phyloP scores from a whole-genome alignment of 192 early-diverging fungal species.

The Rhizophagus prolifer region DNA sequence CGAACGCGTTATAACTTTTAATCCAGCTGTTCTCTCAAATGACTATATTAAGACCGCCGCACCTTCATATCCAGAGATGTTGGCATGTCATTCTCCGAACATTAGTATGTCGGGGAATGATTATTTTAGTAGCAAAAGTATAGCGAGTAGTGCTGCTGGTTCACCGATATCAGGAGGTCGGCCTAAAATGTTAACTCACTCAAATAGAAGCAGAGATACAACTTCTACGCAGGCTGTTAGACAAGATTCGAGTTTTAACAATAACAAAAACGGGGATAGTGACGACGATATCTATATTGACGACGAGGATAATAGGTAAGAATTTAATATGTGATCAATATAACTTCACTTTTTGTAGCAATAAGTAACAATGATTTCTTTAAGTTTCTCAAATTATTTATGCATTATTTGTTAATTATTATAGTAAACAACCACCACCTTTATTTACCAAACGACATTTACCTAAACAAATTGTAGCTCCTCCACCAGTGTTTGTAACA shows the following conservation, averaged over 20 bases:
- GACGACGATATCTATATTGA: conserved; percentile 67
- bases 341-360: neutral
- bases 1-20: conserved; percentile 73
- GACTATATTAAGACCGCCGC: conserved; percentile 62
- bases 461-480: conserved; percentile 36
- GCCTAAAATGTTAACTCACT: neutral
- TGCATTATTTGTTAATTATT: neutral
- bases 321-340: neutral
- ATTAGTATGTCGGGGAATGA: conserved; percentile 20
- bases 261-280: conserved; percentile 50
- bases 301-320: conserved; percentile 56
- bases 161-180: conserved; percentile 12
- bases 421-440: conserved; percentile 38
- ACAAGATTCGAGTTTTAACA: conserved; percentile 27
- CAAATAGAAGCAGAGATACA: conserved; percentile 4
- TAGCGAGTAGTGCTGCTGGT: conserved; percentile 2
- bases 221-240: neutral
- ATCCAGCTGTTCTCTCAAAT: conserved; percentile 52
- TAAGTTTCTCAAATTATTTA: neutral
- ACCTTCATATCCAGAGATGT: conserved; percentile 58
- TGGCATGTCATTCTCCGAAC: conserved; percentile 56
- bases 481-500: conserved; percentile 48
- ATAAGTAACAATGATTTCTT: neutral
- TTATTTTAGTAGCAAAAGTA: conserved; percentile 11
- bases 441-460: conserved; percentile 39